A percentile compares a stretch with the other conserved stretches of the same genome.
Conservation (phyloP, 129 eudicot species). For the Ambrosia artemisiifolia region DNA sequence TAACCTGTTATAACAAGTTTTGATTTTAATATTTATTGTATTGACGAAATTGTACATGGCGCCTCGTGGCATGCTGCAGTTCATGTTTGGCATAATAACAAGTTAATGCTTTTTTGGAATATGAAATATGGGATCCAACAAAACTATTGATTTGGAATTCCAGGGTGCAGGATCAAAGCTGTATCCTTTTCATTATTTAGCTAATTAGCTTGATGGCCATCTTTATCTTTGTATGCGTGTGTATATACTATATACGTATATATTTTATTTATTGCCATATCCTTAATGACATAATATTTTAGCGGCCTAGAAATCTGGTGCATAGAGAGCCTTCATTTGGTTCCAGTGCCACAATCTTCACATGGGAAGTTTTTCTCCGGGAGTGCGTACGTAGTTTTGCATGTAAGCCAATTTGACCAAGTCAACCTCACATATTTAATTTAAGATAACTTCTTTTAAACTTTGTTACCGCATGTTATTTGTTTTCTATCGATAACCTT, state of each 20-base stretch:
- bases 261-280: constrained; percentile 2
- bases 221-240: not conserved
- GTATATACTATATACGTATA: not conserved
- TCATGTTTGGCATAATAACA: not conserved
- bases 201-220: not conserved
- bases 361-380: constrained; percentile 66
- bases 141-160: constrained; percentile 45
- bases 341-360: constrained; percentile 60
- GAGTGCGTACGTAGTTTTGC: constrained; percentile 53
- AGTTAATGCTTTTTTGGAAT: constrained; percentile 17
- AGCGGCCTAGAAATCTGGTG: constrained; percentile 75
- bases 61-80: constrained; percentile 21
- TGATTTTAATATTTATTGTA: not conserved
- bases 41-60: constrained; percentile 2
- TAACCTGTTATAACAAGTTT: not conserved
- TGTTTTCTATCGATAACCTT: constrained; percentile 8
- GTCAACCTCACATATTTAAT: not conserved
- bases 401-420: constrained; percentile 38
- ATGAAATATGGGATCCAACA: constrained; percentile 31
- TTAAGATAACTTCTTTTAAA: not conserved
- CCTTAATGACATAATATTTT: constrained; percentile 25
- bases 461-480: not conserved
- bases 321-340: constrained; percentile 48
- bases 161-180: constrained; percentile 68
- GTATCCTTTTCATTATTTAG: constrained; percentile 44